A percentile compares a stretch with the other conserved stretches of the same genome.
These are phyloP conservation scores for Pachysolen tannophilus DNA, from an alignment of 805 yeast species.

Conservation along the genomic window DNA sequence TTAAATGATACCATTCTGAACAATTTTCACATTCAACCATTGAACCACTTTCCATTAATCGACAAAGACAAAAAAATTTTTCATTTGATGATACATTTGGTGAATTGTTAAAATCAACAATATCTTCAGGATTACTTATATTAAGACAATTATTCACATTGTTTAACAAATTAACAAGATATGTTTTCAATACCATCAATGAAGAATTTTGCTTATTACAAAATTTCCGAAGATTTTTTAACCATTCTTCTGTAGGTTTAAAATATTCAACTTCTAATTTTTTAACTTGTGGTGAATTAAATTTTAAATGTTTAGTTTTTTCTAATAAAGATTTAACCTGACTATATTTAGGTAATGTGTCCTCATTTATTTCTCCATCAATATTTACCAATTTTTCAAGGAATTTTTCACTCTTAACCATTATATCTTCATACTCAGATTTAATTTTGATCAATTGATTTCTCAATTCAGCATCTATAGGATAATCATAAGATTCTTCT, in stretches of 20 bases:
- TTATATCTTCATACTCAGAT: constrained; percentile 10
- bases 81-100: constrained; percentile 12
- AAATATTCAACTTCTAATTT: constrained; percentile 10
- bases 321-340: constrained; percentile 5
- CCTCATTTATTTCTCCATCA: constrained; percentile 14
- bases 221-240: constrained; percentile 21
- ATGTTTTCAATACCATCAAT: constrained; percentile 19
- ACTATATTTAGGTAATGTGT: constrained; percentile 1
- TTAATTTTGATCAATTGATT: not conserved
- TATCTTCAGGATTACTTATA: constrained; percentile 13
- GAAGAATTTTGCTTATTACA: constrained; percentile 27
- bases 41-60: constrained; percentile 48
- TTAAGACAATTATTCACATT: constrained; percentile 13
- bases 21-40: constrained; percentile 70
- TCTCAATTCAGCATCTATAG: constrained; percentile 5
- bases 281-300: constrained; percentile 1
- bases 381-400: constrained; percentile 16
- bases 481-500: constrained; percentile 5
- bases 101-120: no score
- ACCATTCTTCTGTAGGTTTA: constrained; percentile 28
- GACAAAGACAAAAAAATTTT: constrained; percentile 47
- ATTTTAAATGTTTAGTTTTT: not conserved
- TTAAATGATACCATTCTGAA: constrained; percentile 64
- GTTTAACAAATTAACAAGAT: constrained; percentile 18
- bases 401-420: constrained; percentile 13